phyloP scores from a whole-genome alignment of 331 rosid genomes.

The Erythrophleum ivorense region DNA sequence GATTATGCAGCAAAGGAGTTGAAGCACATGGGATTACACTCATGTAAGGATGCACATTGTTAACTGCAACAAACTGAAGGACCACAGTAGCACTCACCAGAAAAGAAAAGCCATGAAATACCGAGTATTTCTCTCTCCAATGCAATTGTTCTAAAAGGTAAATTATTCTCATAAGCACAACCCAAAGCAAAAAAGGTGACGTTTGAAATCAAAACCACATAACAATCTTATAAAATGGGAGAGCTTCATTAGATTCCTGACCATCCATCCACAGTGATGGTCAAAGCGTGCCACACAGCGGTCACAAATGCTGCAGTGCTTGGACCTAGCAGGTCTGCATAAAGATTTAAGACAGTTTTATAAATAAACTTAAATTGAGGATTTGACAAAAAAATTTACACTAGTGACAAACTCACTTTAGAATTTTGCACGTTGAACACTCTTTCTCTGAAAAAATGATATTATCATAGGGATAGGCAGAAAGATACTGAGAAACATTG shows the following conservation, averaged over 20 bases:
- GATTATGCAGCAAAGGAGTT: background rate
- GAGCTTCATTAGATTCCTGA: constrained; percentile 34
- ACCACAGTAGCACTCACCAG: constrained; percentile 73
- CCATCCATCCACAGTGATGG: constrained; percentile 99
- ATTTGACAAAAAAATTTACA: background rate
- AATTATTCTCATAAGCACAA: constrained; percentile 39
- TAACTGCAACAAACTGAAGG: constrained; percentile 13
- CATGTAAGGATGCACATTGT: background rate
- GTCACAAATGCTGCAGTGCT: constrained; percentile 92
- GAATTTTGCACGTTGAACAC: constrained; percentile 91
- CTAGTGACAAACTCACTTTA: constrained; percentile 60
- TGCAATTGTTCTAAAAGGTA: constrained; percentile 86
- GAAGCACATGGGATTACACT: constrained; percentile 27
- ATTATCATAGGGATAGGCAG: constrained; percentile 86
- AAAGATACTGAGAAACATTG: constrained; percentile 77
- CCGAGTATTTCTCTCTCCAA: constrained; percentile 87
- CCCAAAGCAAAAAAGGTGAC: constrained; percentile 12
- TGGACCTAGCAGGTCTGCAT: constrained; percentile 95
- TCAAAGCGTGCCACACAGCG: constrained; percentile 95
- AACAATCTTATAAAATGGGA: constrained; percentile 25
- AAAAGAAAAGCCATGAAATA: constrained; percentile 90
- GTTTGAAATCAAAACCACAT: constrained; percentile 10
- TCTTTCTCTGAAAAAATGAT: constrained; percentile 78
- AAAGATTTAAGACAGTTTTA: constrained; percentile 29
- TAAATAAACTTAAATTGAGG: background rate